These are phyloP conservation scores for Petunia hybrid DNA, from an alignment of 305 asterid species.

Conservation along the genomic window DNA sequence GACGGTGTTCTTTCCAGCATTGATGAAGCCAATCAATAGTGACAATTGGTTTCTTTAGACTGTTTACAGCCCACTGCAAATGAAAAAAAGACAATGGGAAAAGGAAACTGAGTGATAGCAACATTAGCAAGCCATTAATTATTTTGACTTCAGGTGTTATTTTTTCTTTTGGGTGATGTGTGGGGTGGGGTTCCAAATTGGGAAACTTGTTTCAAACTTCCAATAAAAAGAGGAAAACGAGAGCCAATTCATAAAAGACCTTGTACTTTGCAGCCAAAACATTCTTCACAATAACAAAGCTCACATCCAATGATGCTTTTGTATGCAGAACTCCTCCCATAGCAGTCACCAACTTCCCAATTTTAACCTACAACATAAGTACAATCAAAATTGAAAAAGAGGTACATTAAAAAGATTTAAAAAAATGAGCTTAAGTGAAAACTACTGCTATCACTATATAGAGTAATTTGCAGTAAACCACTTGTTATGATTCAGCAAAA, in stretches of 20 bases:
- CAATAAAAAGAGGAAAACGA: slow-evolving; percentile 14
- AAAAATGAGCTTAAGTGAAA: slow-evolving; percentile 13
- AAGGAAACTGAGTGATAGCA: neutral
- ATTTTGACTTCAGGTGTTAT: neutral
- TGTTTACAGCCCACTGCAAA: slow-evolving; percentile 86
- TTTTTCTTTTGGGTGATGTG: no score
- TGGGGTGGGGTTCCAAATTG: neutral
- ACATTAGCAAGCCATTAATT: no score
- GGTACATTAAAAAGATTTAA: neutral
- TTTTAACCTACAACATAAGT: slow-evolving; percentile 64
- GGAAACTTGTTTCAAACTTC: neutral
- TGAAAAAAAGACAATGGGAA: slow-evolving; percentile 35
- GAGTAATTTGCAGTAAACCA: slow-evolving; percentile 8
- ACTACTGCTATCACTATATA: neutral
- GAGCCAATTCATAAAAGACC: slow-evolving; percentile 49
- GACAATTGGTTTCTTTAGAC: slow-evolving; percentile 83
- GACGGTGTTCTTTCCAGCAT: slow-evolving; percentile 99
- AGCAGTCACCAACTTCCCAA: slow-evolving; percentile 74
- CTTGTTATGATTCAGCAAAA: slow-evolving; percentile 3
- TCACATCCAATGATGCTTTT: slow-evolving; percentile 83
- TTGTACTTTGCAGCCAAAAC: slow-evolving; percentile 87
- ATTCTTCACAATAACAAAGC: slow-evolving; percentile 87
- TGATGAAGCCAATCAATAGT: slow-evolving; percentile 82
- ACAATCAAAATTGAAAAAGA: slow-evolving; percentile 30
- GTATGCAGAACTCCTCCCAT: slow-evolving; percentile 86